Conservation (phyloP, 1,284 basidiomycete genomes). For the Ceratobasidium sp. region DNA sequence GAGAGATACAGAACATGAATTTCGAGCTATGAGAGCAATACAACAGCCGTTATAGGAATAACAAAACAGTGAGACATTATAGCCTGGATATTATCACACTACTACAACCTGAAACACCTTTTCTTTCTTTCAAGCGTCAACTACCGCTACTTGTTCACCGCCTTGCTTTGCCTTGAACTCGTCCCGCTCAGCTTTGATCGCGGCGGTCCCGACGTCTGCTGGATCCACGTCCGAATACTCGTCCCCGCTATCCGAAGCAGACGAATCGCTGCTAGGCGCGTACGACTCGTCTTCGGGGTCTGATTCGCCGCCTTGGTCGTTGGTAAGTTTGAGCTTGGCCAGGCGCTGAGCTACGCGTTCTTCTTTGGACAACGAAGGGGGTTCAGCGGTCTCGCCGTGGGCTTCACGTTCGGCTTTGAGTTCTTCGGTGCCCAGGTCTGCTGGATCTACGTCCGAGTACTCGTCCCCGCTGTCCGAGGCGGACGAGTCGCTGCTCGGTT, state of each 20-base stretch:
- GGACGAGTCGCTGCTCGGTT: background rate
- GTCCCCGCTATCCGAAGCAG: conserved; percentile 26
- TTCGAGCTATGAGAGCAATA: too few species aligned
- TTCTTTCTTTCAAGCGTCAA: background rate
- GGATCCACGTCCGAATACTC: conserved; percentile 32
- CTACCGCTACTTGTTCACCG: background rate
- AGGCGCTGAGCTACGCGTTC: background rate
- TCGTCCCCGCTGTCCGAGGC: conserved; percentile 21
- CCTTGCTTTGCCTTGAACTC: conserved; percentile 25
- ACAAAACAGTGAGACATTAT: too few species aligned
- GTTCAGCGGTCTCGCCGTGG: background rate
- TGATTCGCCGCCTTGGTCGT: background rate
- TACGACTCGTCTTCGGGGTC: conserved; percentile 32
- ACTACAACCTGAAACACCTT: too few species aligned
- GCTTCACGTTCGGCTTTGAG: background rate
- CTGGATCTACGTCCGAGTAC: background rate
- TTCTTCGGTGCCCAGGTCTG: background rate
- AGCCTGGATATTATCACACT: too few species aligned
- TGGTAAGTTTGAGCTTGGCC: background rate
- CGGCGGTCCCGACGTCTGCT: conserved; percentile 4
- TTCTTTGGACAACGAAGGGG: background rate
- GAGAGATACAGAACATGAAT: too few species aligned
- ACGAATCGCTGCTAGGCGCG: conserved; percentile 15
- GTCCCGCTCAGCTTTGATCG: conserved; percentile 27
- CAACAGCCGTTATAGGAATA: too few species aligned